Conservation (phyloP, 106 monocot genomes). For the Narthecium ossifragum region DNA sequence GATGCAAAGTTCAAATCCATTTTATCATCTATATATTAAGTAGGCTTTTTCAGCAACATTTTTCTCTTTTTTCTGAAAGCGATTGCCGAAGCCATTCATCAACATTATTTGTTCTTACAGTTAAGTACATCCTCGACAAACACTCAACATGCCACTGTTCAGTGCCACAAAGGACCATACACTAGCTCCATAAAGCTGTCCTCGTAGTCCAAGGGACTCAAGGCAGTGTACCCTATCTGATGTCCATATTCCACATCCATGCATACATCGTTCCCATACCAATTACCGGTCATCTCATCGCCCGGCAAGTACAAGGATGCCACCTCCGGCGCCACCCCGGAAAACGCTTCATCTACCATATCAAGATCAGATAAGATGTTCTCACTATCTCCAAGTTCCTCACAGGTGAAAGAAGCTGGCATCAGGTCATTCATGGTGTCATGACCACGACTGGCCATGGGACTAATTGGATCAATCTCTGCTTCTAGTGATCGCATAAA, state of each 20-base stretch:
- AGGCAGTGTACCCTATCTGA: not conserved
- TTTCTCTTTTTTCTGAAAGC: no score
- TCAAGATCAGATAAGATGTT: not conserved
- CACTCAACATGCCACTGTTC: no score
- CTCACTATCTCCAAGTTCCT: not conserved
- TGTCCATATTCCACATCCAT: constrained; percentile 1
- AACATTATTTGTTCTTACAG: no score
- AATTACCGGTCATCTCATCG: not conserved
- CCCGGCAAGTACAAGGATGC: no score
- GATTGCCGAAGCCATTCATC: no score
- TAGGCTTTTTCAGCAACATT: no score
- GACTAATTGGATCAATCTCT: constrained; percentile 8
- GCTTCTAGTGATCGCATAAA: constrained; percentile 24
- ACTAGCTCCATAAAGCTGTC: constrained; percentile 8
- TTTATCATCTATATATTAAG: no score
- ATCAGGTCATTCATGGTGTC: not conserved
- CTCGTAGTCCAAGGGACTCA: not conserved
- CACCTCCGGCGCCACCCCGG: constrained; percentile 1
- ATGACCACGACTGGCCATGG: no score
- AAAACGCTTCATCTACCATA: not conserved
- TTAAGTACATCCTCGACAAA: no score
- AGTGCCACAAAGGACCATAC: constrained; percentile 21
- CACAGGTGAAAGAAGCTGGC: not conserved
- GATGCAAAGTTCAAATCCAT: no score
- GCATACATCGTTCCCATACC: not conserved